Evolutionary conservation across 495 filamentous ascomycete species (phyloP), one percentile per base, ranked within the genome.

Genomic region (Daldinia grandis): DNA sequence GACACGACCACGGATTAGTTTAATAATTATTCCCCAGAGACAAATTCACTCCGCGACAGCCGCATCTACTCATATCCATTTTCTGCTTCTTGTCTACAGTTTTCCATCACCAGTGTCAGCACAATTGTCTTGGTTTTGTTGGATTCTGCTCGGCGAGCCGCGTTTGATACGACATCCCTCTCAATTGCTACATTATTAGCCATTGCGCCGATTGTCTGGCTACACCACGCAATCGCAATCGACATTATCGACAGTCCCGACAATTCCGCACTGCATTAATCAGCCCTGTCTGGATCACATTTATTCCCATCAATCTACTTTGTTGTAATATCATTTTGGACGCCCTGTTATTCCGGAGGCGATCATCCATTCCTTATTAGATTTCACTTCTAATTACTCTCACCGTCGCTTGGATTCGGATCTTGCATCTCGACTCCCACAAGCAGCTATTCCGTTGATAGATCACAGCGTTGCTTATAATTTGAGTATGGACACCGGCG

Each of bases 401-500:
- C 55, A 28, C 33, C 55, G 35, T 35, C 68, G 35, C 30, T 56
- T 38, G 49, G 60, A 30, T 59, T 44, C n/a, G 64, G 40, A 62
- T 72, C 25, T 51, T 51, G 69, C 63, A 59, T 59, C 62, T 58
- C 56, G 62, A 72, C 54, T 58, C 54, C 25, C 49, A 27, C 19
- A 58, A 65, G 64, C 65, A 63, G 44, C 44, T 68, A 53, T 68
- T 63, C 61, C 60, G 50, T 64, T 37, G 72, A 74, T 60, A 66
- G 51, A 66, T 60, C 28, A 35, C 37, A 70, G 1, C 10, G 49
- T 61, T 65, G 74, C 19, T n/a, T 60, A 68, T 74, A 76, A 67
- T 71, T 81, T 90, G 92, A 93, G 91, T 87, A 95, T 97, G 89
- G 91, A 97, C 94, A 89, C 94, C 87, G 95, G 94, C 87, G 93